Conservation (phyloP, 2,329 filamentous ascomycete species). For the Talaromyces sp. region DNA sequence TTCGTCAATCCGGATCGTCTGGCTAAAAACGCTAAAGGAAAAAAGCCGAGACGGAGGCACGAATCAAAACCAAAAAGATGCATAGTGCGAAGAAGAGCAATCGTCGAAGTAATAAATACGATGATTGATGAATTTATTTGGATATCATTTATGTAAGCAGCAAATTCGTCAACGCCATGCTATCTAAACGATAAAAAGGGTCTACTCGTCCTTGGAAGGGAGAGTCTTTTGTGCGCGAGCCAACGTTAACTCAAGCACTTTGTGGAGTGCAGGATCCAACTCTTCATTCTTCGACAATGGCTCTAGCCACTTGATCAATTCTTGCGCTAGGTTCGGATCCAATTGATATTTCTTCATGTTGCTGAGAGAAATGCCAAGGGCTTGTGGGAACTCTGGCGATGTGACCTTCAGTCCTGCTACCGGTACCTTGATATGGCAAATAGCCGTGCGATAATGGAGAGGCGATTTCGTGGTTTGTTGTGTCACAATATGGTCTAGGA, state of each 20-base stretch:
- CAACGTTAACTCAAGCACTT: slow-evolving; percentile 47
- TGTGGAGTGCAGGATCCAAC: slow-evolving; percentile 53
- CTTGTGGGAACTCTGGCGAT: slow-evolving; percentile 69
- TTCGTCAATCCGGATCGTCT: neutral
- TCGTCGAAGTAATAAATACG: slow-evolving; percentile 43
- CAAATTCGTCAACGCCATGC: neutral
- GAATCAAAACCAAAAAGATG: slow-evolving; percentile 57
- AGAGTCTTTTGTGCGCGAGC: slow-evolving; percentile 32
- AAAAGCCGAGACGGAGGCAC: slow-evolving; percentile 56
- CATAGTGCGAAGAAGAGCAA: slow-evolving; percentile 61
- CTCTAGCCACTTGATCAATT: slow-evolving; percentile 50
- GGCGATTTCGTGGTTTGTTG: slow-evolving; percentile 60
- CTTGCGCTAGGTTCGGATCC: slow-evolving; percentile 42
- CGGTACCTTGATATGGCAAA: slow-evolving; percentile 68
- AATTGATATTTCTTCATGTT: slow-evolving; percentile 55
- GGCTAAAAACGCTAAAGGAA: slow-evolving; percentile 41
- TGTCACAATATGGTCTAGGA: slow-evolving; percentile 69
- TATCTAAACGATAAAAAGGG: neutral
- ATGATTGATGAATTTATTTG: slow-evolving; percentile 31
- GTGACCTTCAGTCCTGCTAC: slow-evolving; percentile 62
- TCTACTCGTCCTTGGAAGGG: slow-evolving; percentile 17
- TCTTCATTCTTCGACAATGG: slow-evolving; percentile 44
- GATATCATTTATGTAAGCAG: slow-evolving; percentile 5
- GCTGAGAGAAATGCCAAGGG: slow-evolving; percentile 63
- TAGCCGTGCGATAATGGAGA: slow-evolving; percentile 60